These are phyloP conservation scores for Hordeum vulgare DNA, from an alignment of 176 grass and related monocot species.

Conservation along the genomic window MorexV3_pseudomolecules_assembly NC_058518.1:394975733-394976232, in stretches of 20 bases:
- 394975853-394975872: too few relatives aligned
- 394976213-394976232: too few relatives aligned
- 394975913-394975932: too few relatives aligned
- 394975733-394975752: background rate
- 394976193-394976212: background rate
- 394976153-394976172: background rate
- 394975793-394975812: background rate
- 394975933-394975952: too few relatives aligned
- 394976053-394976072: too few relatives aligned
- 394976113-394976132: background rate
- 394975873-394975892: too few relatives aligned
- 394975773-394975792: background rate
- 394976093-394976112: too few relatives aligned
- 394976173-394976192: background rate
- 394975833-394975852: too few relatives aligned
- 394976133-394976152: background rate
- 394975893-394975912: background rate
- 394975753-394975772: background rate
- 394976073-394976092: too few relatives aligned
- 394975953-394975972: background rate
- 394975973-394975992: background rate
- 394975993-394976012: background rate
- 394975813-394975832: background rate
- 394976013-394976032: background rate
- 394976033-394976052: too few relatives aligned